These are phyloP conservation scores for Geosiphon pyriformis DNA, from an alignment of 192 early-diverging fungal genomes.

Conservation along the genomic window DNA sequence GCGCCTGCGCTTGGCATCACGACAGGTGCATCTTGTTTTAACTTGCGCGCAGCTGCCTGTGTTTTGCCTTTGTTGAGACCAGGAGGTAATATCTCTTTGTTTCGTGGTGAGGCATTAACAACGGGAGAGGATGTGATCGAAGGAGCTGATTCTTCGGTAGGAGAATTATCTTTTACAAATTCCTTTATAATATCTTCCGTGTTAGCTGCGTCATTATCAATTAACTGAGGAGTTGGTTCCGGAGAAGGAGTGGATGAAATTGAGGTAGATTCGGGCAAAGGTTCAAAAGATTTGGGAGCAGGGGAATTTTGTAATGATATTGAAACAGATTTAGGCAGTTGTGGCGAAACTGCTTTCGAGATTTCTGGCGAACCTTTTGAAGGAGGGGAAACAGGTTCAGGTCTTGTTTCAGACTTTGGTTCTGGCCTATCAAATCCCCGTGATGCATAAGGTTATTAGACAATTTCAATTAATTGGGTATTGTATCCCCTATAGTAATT, in stretches of 20 bases:
- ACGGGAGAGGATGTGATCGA: conserved; percentile 27
- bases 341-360: conserved; percentile 26
- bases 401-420: conserved; percentile 44
- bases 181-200: conserved; percentile 23
- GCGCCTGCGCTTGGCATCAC: conserved; percentile 73
- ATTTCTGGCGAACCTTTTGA: conserved; percentile 31
- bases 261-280: conserved; percentile 16
- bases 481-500: background rate
- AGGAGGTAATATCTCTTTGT: conserved; percentile 34
- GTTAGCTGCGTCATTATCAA: conserved; percentile 26
- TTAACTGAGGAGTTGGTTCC: conserved; percentile 17
- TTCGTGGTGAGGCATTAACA: conserved; percentile 33
- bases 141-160: conserved; percentile 3
- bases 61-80: conserved; percentile 39
- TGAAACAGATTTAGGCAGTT: conserved; percentile 28
- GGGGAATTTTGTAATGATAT: conserved; percentile 23
- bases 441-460: background rate
- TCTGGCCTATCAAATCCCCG: conserved; percentile 20
- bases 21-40: conserved; percentile 85
- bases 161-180: conserved; percentile 4
- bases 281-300: conserved; percentile 18
- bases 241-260: conserved; percentile 10
- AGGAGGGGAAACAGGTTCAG: conserved; percentile 29
- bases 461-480: background rate
- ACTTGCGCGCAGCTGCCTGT: conserved; percentile 54